These are phyloP conservation scores for Phytopythium chamaehyphon DNA, from an alignment of 352 stramenopile genomes.

Conservation along the genomic window DNA sequence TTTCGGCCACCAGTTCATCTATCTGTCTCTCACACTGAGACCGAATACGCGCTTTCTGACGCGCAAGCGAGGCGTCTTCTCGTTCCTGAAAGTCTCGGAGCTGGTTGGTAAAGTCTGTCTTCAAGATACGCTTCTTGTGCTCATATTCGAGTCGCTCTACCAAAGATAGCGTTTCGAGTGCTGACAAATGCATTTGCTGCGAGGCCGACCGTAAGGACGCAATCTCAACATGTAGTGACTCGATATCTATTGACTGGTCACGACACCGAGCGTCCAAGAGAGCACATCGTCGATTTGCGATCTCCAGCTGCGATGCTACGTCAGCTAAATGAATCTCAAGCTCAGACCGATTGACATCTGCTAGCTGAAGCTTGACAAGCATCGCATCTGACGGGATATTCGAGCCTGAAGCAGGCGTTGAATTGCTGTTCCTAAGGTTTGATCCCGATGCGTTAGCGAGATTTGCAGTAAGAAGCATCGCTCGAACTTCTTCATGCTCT, in stretches of 20 bases:
- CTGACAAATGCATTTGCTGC: conserved; percentile 48
- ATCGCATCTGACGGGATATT: conserved; percentile 31
- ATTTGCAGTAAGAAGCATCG: conserved; percentile 24
- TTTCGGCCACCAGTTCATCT: conserved; percentile 53
- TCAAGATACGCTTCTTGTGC: conserved; percentile 64
- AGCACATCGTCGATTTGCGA: conserved; percentile 28
- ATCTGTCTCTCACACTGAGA: conserved; percentile 60
- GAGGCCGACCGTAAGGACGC: conserved; percentile 37
- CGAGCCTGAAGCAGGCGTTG: conserved; percentile 8
- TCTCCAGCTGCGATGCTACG: conserved; percentile 43
- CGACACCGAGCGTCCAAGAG: conserved; percentile 41
- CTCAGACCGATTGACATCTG: conserved; percentile 45
- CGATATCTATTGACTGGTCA: conserved; percentile 45
- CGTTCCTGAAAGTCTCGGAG: conserved; percentile 66
- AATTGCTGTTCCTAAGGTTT: conserved; percentile 4
- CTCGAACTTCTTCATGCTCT: conserved; percentile 35
- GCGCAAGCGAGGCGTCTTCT: conserved; percentile 58
- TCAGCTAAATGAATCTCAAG: conserved; percentile 48
- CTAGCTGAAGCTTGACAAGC: conserved; percentile 61
- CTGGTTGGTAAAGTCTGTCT: conserved; percentile 55
- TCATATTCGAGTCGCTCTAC: conserved; percentile 65
- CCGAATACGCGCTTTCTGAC: conserved; percentile 60
- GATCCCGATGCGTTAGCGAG: conserved; percentile 15
- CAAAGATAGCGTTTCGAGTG: conserved; percentile 44
- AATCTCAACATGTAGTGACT: conserved; percentile 48